Base-by-base conservation (phyloP, 306 rosid species). In the Vigna mungo region DNA sequence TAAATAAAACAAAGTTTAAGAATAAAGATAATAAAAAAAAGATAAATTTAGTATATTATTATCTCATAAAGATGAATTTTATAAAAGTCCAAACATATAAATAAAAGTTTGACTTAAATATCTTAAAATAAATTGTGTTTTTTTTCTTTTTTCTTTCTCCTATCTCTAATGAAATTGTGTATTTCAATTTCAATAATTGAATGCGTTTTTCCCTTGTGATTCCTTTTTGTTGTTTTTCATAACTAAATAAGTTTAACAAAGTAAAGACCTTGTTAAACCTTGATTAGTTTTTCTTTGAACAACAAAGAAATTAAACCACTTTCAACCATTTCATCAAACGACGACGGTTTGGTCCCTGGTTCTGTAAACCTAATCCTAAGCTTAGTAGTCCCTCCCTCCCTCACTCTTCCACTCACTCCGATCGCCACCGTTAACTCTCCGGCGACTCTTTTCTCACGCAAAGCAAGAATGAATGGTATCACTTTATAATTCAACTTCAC, bases 331-430 rank as follows among this genome's bases (percentile, higher is more conserved):
- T n/a, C 4, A 7, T 8, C 1, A 62, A 63, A 63, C 48, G 69
- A 63, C 52, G 71, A 20, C 55, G 71, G 68, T 32, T 48, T 14
- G 4, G 1, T 1, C 48, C 10, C 15, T 34, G 52, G 52, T 32
- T 47, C 34, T 36, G 62, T 59, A 68, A 78, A 60, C 82, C 82
- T 78, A 59, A 59, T 44, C 2, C 65, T 0, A 14, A 56, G 37
- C 62, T 36, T 18, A 36, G 13, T 30, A n/a, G 23, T 55, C 55
- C 6, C 37, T 36, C 15, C 20, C 12, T 65, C 11, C 3, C 17
- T 63, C 64, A 41, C 81, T 44, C 68, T 2, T 43, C 46, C 78
- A 8, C 14, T 4, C n/a, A 5, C 76, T 58, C 43, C 59, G 75
- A 30, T 69, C 70, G 43, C 76, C 71, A 48, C 52, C 70, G 76